Conservation (phyloP, 176 grass and related monocot genomes). For the Tillandsia leiboldiana region DNA sequence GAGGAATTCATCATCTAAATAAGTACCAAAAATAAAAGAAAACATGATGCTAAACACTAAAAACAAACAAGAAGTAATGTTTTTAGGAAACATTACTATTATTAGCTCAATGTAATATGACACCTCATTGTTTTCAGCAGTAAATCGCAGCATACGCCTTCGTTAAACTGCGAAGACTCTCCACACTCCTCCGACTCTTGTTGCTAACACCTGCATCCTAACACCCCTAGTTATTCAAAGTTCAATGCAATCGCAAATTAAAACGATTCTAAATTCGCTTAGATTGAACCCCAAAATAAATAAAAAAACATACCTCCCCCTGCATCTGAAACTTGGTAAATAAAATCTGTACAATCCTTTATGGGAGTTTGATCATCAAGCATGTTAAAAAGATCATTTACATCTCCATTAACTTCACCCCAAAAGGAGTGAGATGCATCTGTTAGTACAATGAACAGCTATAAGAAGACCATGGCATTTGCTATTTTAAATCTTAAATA, state of each 20-base stretch:
- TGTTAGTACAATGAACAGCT: constrained; percentile 18
- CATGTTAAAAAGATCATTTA: constrained; percentile 44
- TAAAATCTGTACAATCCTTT: no score
- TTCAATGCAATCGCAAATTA: constrained; percentile 8
- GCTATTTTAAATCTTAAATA: not conserved
- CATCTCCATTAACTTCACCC: constrained; percentile 37
- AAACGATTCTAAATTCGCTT: not conserved
- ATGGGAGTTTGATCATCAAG: no score
- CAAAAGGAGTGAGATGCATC: constrained; percentile 48
- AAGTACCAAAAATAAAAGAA: no score
- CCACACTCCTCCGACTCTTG: constrained; percentile 60
- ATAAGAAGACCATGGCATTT: not conserved
- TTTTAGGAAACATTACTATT: not conserved
- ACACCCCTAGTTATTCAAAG: constrained; percentile 11
- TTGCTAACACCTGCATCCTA: constrained; percentile 32
- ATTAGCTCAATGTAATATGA: not conserved
- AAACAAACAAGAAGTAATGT: not conserved
- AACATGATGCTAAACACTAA: no score
- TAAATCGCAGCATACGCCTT: constrained; percentile 86
- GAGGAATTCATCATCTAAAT: no score
- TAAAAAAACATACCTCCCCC: no score
- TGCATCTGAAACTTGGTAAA: no score
- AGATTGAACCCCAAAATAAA: no score
- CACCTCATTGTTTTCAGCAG: constrained; percentile 50
- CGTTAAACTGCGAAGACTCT: constrained; percentile 75